Evolutionary conservation across 495 filamentous ascomycete genomes (phyloP).

Genomic region (Evansstolkia leycettana): DNA sequence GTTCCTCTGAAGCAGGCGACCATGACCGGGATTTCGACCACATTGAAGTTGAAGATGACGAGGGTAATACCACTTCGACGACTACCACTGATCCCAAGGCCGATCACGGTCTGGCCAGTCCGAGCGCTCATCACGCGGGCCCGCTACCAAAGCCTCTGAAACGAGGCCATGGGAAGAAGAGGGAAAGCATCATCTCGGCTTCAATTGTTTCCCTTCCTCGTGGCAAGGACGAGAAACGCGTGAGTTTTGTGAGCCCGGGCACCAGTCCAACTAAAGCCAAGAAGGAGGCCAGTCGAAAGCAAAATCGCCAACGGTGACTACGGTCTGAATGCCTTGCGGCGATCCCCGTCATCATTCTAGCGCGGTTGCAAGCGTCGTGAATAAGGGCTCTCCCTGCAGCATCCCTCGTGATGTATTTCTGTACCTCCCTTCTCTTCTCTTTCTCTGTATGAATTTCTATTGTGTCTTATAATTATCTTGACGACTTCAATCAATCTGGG

Average conservation of each 20-base stretch:
- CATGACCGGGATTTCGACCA: slow-evolving; percentile 36
- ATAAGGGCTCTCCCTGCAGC: slow-evolving; percentile 1
- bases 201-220: slow-evolving; percentile 32
- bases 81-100: slow-evolving; percentile 22
- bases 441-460: slow-evolving; percentile 11
- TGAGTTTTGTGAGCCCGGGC: slow-evolving; percentile 33
- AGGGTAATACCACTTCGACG: slow-evolving; percentile 22
- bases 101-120: slow-evolving; percentile 22
- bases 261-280: slow-evolving; percentile 17
- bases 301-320: slow-evolving; percentile 4
- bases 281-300: slow-evolving; percentile 12
- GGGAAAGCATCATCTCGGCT: slow-evolving; percentile 27
- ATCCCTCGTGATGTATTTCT: slow-evolving; percentile 2
- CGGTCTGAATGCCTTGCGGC: slow-evolving; percentile 8
- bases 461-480: neutral
- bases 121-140: slow-evolving; percentile 16
- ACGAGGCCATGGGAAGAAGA: slow-evolving; percentile 29
- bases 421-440: slow-evolving; percentile 2
- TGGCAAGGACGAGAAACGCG: slow-evolving; percentile 30
- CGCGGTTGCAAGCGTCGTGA: slow-evolving; percentile 3
- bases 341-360: neutral
- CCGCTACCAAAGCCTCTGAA: slow-evolving; percentile 33
- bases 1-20: slow-evolving; percentile 31
- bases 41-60: slow-evolving; percentile 42
- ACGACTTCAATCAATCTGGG: too few relatives aligned